Base-by-base conservation (phyloP, 1,139 yeast genomes). In the Zygosaccharomyces sapae region DNA sequence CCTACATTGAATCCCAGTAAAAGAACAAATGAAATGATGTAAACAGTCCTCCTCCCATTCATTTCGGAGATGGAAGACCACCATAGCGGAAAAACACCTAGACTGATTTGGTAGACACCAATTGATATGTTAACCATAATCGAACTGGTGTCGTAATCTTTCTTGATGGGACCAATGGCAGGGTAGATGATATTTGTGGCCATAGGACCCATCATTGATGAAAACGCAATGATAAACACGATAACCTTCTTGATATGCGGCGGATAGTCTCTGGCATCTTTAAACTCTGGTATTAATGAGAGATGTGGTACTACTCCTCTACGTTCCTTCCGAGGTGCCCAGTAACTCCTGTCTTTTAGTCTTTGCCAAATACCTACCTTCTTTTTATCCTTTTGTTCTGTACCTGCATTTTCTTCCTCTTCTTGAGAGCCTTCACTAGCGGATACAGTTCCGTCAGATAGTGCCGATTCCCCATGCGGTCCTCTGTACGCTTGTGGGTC, bases 1-100 rank as follows among this genome's bases (percentile, higher is more conserved):
- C 94, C 95, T 20, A 87, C 74, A 13, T 83, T 75, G 57, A 87
- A 86, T 2, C 76, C 83, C 27, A 79, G 70, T 58, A 83, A 82
- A 41, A 85, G 61, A 0, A 74, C 57, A 61, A 86, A 87, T 3
- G 92, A 83, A 3, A 81, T 58, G 19, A 88, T 67, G 64, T 87
- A 88, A 18, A 86, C 81, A 1, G 81, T 73, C 47, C 96, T 69
- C 54, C 96, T 72, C 2, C 96, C 96, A 56, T 77, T 76, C 46
- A 73, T 68, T 63, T 88, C 96, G 43, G 90, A 81, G 49, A 86
- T 74, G 5, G 84, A 77, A 5, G 92, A 83, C 95, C 96, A 87
- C 95, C 95, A 88, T 39, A 88, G 63, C 1, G 96, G 96, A 59
- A 86, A 81, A 1, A 87, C 72, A 10, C 96, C 96, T 36, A 88